phyloP scores from a whole-genome alignment of 345 rosid species.

The Psidium friedrichsthalianum region DNA sequence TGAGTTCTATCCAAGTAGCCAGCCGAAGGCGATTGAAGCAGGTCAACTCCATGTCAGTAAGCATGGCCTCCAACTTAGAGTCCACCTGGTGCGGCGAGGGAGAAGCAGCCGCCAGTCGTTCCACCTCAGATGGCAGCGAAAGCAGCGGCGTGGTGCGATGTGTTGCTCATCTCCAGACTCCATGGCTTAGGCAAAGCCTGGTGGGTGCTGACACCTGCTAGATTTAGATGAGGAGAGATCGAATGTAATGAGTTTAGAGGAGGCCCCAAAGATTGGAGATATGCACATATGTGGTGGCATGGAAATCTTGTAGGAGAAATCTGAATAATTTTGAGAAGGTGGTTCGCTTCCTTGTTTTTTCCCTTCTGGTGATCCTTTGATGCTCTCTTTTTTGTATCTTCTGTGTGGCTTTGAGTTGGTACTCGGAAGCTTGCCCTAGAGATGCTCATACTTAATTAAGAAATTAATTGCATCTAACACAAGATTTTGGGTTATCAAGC shows the following conservation, averaged over 20 bases:
- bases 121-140: not conserved
- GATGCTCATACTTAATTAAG: not conserved
- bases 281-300: not conserved
- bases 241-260: not conserved
- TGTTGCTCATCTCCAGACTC: not conserved
- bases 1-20: constrained; percentile 22
- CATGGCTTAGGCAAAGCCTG: not conserved
- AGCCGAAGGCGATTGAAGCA: constrained; percentile 1
- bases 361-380: not conserved
- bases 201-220: not conserved
- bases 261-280: not conserved
- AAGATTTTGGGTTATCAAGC: not conserved
- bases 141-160: not conserved
- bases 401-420: not conserved
- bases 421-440: not conserved
- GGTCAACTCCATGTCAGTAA: not conserved
- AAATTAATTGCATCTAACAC: not conserved
- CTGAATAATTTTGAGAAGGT: not conserved
- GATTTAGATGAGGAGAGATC: not conserved
- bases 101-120: not conserved
- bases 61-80: constrained; percentile 7
- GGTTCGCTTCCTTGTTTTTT: not conserved
- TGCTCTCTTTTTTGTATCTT: not conserved
- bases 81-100: not conserved
- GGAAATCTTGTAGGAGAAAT: not conserved